Base-by-base conservation (phyloP, 208 protist genomes). In the Acanthamoeba culbertsoni region DNA sequence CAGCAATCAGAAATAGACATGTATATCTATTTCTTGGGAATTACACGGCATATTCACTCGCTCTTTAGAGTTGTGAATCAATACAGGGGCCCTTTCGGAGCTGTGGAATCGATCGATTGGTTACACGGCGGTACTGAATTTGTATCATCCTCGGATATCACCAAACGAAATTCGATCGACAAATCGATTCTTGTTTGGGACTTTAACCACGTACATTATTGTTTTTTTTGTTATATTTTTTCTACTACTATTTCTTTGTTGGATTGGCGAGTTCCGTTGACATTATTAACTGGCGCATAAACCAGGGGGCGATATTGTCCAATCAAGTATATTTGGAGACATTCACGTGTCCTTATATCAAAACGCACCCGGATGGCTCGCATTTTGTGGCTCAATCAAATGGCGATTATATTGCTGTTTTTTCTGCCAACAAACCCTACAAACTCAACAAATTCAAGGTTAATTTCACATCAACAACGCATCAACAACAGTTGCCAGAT, bases 371-470 rank as follows among this genome's bases (percentile, higher is more conserved):
- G 4, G 63, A 92, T 26, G 86, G 57, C 8, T 5, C 33, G 14
- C 31, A 43, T 12, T 92, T 92, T 28, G 59, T 92, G 26, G 86
- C 57, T 7, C 86, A 92, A 23, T 92, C 86, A 26, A 71, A 75
- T 40, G 86, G 42, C 1, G 45, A 33, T 37, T 92, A 92, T 57
- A 92, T 92, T 28, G 59, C 86, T 33, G 46, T 92, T 40, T 92
- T 92, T 33, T 92, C 86, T 6, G 28, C 62, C 10, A 33, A 48
- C 2, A 10, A 33, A 20, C 86, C 86, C 6, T 92, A 51, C 46
- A 92, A 92, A 43, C 35, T 65, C 42, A 92, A 92, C 57, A 92
- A 92, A 73, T 40, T 51, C 51, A 92, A 92, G 55, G 82, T 77
- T 75, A 8, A 33, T 68, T 23, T 45, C 12, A 31, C 35, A 77